phyloP scores from a whole-genome alignment of 768 basidiomycete genomes.

The Dacryopinax spathularia region DNA sequence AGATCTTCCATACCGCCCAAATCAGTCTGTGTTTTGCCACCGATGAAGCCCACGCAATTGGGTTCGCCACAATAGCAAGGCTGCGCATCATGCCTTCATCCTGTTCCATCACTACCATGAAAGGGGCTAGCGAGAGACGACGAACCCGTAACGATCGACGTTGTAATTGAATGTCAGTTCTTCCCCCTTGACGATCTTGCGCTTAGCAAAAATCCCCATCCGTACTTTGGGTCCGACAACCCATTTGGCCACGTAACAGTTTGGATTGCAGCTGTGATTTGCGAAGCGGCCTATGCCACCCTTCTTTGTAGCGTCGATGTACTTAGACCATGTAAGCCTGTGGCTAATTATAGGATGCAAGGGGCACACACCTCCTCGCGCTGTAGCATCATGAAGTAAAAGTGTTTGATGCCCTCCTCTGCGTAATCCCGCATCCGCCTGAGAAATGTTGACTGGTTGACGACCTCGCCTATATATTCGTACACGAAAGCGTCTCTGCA shows the following conservation, averaged over 20 bases:
- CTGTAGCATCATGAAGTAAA: conserved; percentile 99
- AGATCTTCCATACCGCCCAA: conserved; percentile 88
- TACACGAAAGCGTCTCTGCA: conserved; percentile 82
- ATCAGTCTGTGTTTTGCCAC: conserved; percentile 97
- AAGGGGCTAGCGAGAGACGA: conserved; percentile 6
- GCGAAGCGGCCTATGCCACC: conserved; percentile 95
- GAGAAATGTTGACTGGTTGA: conserved; percentile 71
- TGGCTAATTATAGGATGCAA: background rate
- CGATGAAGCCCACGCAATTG: conserved; percentile 90
- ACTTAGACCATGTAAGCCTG: conserved; percentile 35
- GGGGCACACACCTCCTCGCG: conserved; percentile 66
- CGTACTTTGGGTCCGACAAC: conserved; percentile 75
- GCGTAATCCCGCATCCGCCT: conserved; percentile 91
- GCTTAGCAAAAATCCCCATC: conserved; percentile 96
- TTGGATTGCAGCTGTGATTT: conserved; percentile 95
- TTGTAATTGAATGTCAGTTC: conserved; percentile 99
- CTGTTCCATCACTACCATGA: background rate
- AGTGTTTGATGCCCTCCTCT: conserved; percentile 84
- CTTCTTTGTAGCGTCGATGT: conserved; percentile 93
- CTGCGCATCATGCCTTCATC: conserved; percentile 78
- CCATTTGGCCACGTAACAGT: conserved; percentile 98
- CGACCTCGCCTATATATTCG: conserved; percentile 95
- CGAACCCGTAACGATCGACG: conserved; percentile 95
- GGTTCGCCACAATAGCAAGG: conserved; percentile 88
- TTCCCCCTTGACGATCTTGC: conserved; percentile 58